A percentile compares a stretch with the other conserved stretches of the same genome.
Conservation (phyloP, 306 rosid genomes). For the Fagus sylvatica region DNA sequence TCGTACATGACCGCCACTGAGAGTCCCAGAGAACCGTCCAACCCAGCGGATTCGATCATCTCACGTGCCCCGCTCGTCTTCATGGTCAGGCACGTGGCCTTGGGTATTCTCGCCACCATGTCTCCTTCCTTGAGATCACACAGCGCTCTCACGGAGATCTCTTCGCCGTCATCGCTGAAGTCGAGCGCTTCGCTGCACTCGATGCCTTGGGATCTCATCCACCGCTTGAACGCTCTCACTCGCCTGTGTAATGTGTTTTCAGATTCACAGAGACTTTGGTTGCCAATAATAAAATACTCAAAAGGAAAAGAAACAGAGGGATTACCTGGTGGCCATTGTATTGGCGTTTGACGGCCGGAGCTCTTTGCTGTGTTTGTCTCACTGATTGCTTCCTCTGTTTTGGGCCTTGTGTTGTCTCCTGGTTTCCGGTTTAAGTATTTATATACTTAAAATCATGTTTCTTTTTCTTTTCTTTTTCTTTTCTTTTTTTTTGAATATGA, state of each 20-base stretch:
- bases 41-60: conserved; percentile 47
- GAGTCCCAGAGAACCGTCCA: conserved; percentile 58
- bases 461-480: too few species aligned
- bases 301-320: too few species aligned
- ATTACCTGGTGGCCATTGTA: not conserved
- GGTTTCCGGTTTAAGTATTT: too few species aligned
- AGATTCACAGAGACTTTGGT: not conserved
- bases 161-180: conserved; percentile 48
- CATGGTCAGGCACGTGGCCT: conserved; percentile 71
- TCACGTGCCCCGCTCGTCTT: conserved; percentile 58
- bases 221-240: conserved; percentile 81
- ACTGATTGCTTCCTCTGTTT: too few species aligned
- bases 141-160: conserved; percentile 60
- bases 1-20: conserved; percentile 83
- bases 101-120: conserved; percentile 78
- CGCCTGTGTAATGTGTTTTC: conserved; percentile 39
- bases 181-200: conserved; percentile 62
- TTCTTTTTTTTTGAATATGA: too few species aligned
- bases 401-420: too few species aligned
- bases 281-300: too few species aligned
- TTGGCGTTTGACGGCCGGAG: not conserved
- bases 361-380: not conserved
- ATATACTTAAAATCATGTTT: too few species aligned
- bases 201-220: conserved; percentile 72
- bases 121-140: conserved; percentile 62